Conservation (phyloP, 768 basidiomycete species). For the Phlebiopsis flavidoalba region DNA sequence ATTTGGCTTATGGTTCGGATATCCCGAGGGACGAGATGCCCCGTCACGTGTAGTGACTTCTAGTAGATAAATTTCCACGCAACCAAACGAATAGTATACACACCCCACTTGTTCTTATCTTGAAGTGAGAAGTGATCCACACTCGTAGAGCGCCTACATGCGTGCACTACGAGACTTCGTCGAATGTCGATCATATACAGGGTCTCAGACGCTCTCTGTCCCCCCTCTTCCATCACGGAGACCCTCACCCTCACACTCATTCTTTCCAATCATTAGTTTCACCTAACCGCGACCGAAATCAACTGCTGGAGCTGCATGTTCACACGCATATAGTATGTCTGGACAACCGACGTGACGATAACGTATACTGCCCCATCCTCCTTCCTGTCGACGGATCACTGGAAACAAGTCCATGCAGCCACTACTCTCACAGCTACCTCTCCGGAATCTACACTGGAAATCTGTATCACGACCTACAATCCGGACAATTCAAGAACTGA, state of each 20-base stretch:
- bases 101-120: too few species aligned
- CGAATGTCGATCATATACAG: too few species aligned
- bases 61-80: not conserved
- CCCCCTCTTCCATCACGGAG: not conserved
- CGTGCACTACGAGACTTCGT: too few species aligned
- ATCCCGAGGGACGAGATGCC: constrained; percentile 31
- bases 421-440: constrained; percentile 68
- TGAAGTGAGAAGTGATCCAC: too few species aligned
- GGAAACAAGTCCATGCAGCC: constrained; percentile 65
- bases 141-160: too few species aligned
- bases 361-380: constrained; percentile 62
- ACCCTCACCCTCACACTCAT: not conserved
- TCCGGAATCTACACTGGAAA: constrained; percentile 94
- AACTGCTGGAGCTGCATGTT: not conserved
- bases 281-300: not conserved
- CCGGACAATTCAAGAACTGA: constrained; percentile 86
- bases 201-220: not conserved
- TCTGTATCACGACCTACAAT: constrained; percentile 62
- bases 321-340: constrained; percentile 22
- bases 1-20: constrained; percentile 50
- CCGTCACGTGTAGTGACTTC: not conserved
- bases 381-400: constrained; percentile 66
- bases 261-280: not conserved
- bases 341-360: constrained; percentile 53
- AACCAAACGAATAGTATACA: too few species aligned